Evolutionary conservation across 208 protist genomes (phyloP), one percentile per base, ranked within the genome.

Genomic region (Acanthamoeba triangularis): DNA sequence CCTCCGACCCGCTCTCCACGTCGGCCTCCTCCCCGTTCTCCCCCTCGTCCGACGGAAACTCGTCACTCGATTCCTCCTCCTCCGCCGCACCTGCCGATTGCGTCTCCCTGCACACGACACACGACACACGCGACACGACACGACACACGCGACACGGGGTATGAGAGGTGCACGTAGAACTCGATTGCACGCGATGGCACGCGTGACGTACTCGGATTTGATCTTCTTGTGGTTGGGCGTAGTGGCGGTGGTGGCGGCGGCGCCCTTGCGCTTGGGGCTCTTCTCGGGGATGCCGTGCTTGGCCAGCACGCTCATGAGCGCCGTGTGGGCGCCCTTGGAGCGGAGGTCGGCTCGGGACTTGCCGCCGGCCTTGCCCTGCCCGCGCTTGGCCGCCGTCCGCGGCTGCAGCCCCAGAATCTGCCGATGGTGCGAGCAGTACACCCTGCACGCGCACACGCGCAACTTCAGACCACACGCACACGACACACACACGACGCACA

Each of bases 201-300:
- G 65, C 30, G 8, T 14, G 65, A 0, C 1, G 52, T 87, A 87
- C 78, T 87, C 78, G 30, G 23, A 7, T 37, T 87, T 87, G 52
- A 37, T 56, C 49, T 61, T 56, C 30, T 87, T 87, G 37, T 1
- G 2, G 37, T 41, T 41, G 44, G 76, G 41, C 44, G 76, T 84
- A 8, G 49, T 18, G 49, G 49, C 3, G 49, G 49, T 14, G n/a
- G 76, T 37, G 30, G 44, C 3, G 49, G 28, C 47, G 23, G 78
- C 49, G 78, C 30, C 52, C 78, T 87, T 54, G 28, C 78, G 78
- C 78, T 87, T 59, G 47, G 49, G 28, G 49, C 78, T 87, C 52
- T 87, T 87, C 78, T 87, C 78, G 78, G 78, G 78, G 52, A 87
- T 87, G 49, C 78, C 78, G 16, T 87, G 78, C 49, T 87, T 87